Evolutionary conservation across 305 asterid species (phyloP).

Genomic region (Euphrasia arctica): DNA sequence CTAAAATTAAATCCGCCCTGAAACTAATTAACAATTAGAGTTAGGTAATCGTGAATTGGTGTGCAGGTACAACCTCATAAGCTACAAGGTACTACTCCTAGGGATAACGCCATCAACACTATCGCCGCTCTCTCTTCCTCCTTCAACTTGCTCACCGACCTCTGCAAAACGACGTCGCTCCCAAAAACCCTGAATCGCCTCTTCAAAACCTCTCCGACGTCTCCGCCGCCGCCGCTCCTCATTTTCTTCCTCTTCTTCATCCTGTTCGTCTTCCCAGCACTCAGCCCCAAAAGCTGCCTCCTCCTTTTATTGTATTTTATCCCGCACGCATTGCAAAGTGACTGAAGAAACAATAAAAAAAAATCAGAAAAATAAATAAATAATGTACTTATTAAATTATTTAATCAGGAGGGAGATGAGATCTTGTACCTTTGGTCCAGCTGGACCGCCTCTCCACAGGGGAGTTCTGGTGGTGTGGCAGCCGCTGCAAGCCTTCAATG

Average conservation of each 20-base stretch:
- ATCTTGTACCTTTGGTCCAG: constrained; percentile 73
- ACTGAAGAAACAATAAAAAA: constrained; percentile 20
- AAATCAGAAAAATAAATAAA: constrained; percentile 1
- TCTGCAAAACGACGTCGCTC: constrained; percentile 41
- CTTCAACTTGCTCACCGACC: constrained; percentile 55
- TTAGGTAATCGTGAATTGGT: constrained; percentile 7
- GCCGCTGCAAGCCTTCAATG: constrained; percentile 59
- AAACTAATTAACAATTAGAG: constrained; percentile 15
- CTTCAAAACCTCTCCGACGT: constrained; percentile 42
- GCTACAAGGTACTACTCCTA: constrained; percentile 30
- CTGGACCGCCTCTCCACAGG: constrained; percentile 97
- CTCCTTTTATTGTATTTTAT: constrained; percentile 83
- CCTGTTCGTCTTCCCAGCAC: constrained; percentile 32
- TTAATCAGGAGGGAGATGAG: neutral
- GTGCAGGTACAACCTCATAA: constrained; percentile 28
- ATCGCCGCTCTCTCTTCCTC: constrained; percentile 89
- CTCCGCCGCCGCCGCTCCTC: constrained; percentile 36
- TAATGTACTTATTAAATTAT: neutral
- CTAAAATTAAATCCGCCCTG: neutral
- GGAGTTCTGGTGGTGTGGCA: constrained; percentile 86
- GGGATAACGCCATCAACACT: constrained; percentile 76
- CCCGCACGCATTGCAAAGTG: constrained; percentile 91
- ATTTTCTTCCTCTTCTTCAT: constrained; percentile 52
- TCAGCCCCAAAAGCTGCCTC: constrained; percentile 63
- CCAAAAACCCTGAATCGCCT: constrained; percentile 54